Conservation (phyloP, 805 yeast genomes). For the Priceomyces castillae region DNA sequence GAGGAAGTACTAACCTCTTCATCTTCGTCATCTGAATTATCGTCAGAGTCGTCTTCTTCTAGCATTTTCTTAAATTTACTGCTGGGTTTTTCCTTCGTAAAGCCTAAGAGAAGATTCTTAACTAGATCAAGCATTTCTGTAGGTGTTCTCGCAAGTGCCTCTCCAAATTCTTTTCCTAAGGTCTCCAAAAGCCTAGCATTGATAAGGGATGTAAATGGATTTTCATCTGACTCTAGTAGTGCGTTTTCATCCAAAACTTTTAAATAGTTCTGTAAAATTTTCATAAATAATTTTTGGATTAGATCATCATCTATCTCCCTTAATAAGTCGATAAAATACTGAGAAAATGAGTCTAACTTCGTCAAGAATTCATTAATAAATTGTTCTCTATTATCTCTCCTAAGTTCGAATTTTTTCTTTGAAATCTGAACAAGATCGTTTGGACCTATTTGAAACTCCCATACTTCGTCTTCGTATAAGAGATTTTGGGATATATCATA, state of each 20-base stretch:
- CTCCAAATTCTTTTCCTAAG: conserved; percentile 56
- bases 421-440: conserved; percentile 35
- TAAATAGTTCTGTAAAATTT: conserved; percentile 62
- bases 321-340: conserved; percentile 40
- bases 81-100: neutral
- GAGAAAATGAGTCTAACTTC: conserved; percentile 26
- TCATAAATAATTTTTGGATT: conserved; percentile 47
- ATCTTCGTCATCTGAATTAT: conserved; percentile 29
- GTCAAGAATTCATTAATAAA: conserved; percentile 27
- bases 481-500: conserved; percentile 34
- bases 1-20: conserved; percentile 17
- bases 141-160: conserved; percentile 54
- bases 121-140: conserved; percentile 50
- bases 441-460: conserved; percentile 44
- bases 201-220: conserved; percentile 54
- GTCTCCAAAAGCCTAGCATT: conserved; percentile 65
- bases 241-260: conserved; percentile 11
- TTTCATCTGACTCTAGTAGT: conserved; percentile 22
- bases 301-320: conserved; percentile 47
- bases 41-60: conserved; percentile 32
- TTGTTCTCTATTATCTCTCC: conserved; percentile 15
- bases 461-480: conserved; percentile 26
- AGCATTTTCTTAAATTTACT: neutral
- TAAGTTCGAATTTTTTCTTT: conserved; percentile 2
- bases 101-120: conserved; percentile 14